Base-by-base conservation (phyloP, 2,329 filamentous ascomycete genomes). In the Dactylellina drechsleri region DNA sequence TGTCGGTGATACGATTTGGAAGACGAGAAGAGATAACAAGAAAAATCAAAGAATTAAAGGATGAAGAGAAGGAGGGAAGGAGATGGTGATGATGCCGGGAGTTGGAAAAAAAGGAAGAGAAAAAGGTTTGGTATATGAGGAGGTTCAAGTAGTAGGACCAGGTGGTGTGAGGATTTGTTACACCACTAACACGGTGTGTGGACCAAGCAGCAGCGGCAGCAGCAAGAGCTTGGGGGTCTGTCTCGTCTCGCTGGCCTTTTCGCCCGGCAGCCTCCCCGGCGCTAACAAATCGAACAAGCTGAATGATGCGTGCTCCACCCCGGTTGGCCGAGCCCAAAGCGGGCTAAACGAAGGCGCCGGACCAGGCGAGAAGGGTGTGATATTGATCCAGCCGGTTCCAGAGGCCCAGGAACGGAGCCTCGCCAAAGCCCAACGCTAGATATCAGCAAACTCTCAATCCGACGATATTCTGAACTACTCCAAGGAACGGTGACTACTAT, bases 1-100 rank as follows among this genome's bases (percentile, higher is more conserved):
- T 64, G 58, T 71, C 66, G 59, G 54, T 52, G 52, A 59, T 31
- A 26, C 57, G 43, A 66, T 67, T 58, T 20, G 31, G 59, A 59
- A 31, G 15, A 53, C 10, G 52, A 43, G 50, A 62, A 20, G 53
- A 57, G 53, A 41, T 18, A 57, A 5, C 10, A 13, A 28, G 23
- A 16, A 18, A 12, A 26, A 7, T 58, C 7, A 58, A 8, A 20
- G 54, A 23, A 15, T 26, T 15, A 8, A 28, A 18, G 31, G 31
- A 36, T 36, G 18, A 52, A 59, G 49, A 56, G 60, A 18, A 47
- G 13, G 13, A 45, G 66, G 70, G 64, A 36, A 8, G 10, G 10
- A 66, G 64, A 20, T 57, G 41, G 62, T 50, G 70, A 67, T 49
- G 65, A 0, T 76, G 89, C 84, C 18, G 56, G 50, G 2, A 54